Evolutionary conservation across 2,329 filamentous ascomycete species (phyloP).

Genomic region (Ophiostoma montium): DNA sequence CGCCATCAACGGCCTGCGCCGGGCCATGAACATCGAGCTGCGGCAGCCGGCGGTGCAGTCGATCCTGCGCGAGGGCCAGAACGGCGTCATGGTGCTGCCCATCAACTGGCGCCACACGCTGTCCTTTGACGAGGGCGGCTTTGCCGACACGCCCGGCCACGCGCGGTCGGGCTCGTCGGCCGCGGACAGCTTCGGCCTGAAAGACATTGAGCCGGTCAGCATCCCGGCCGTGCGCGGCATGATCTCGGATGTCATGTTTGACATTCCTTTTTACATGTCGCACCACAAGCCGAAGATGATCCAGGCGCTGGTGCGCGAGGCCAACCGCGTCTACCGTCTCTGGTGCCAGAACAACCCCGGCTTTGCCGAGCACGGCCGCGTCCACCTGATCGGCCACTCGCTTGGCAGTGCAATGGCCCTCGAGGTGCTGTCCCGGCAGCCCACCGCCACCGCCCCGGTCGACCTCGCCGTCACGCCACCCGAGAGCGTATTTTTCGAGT

Average conservation of each 20-base stretch:
- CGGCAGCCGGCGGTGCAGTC: slow-evolving; percentile 59
- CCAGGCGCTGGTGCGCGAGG: slow-evolving; percentile 71
- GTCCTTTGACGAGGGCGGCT: slow-evolving; percentile 67
- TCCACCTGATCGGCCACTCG: slow-evolving; percentile 87
- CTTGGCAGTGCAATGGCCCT: slow-evolving; percentile 89
- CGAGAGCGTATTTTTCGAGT: slow-evolving; percentile 54
- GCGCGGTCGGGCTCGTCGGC: slow-evolving; percentile 37
- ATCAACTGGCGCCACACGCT: slow-evolving; percentile 87
- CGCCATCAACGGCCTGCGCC: slow-evolving; percentile 78
- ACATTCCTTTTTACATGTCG: slow-evolving; percentile 95
- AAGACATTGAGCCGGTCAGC: slow-evolving; percentile 83
- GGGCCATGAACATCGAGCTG: slow-evolving; percentile 75
- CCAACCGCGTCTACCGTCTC: slow-evolving; percentile 86
- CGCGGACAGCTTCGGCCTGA: slow-evolving; percentile 48
- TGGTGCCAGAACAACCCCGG: slow-evolving; percentile 92
- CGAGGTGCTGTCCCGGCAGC: slow-evolving; percentile 81
- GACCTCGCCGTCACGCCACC: slow-evolving; percentile 27
- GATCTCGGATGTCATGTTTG: slow-evolving; percentile 95
- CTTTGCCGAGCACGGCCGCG: slow-evolving; percentile 65
- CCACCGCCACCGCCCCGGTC: slow-evolving; percentile 48
- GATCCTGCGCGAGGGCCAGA: slow-evolving; percentile 61
- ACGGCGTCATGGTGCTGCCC: slow-evolving; percentile 85
- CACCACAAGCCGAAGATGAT: slow-evolving; percentile 95
- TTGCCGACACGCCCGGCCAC: slow-evolving; percentile 23
- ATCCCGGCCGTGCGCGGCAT: slow-evolving; percentile 87